Evolutionary conservation across 805 yeast species (phyloP), one percentile per base, ranked within the genome.

Genomic region (Saccharomycopsis selenospora): DNA sequence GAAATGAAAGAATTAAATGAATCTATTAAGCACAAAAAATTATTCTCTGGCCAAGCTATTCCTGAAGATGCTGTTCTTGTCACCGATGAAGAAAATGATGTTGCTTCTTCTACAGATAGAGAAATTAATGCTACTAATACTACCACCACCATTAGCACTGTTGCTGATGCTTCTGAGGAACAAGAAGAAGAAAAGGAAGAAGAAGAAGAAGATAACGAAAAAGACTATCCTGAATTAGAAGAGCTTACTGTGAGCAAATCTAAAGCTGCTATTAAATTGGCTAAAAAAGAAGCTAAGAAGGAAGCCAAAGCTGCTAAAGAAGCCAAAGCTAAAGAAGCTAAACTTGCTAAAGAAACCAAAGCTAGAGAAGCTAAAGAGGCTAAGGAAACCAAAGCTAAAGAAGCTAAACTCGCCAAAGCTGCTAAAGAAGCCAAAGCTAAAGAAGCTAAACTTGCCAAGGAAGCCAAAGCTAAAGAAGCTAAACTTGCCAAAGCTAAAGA

Each of bases 211-310:
- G 42, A 10, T n/a, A 24, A 18, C 7, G 26, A 17, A 10, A 24
- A 17, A 11, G 18, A 7, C 6, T 7, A 18, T 18, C 8, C 17
- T 40, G 23, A 17, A 11, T 5, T 6, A 40, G 18, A 40, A 40
- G 42, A 6, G 10, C 10, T 7, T 40, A n/a, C 33, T 28, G n/a
- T 28, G 10, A n/a, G 10, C n/a, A 45, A 45, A 28, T 18, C 23
- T 29, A 44, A 24, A 20, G 38, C 38, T 7, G 10, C n/a, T 5
- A 14, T 20, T 20, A 44, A 30, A 20, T 11, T 17, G 10, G 51
- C 46, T 4, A 52, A 49, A 18, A 46, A 23, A 22, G 43, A 42
- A 14, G 40, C 26, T 42, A 33, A 38, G 25, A 43, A 45, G 1
- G 48, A 42, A 13, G 51, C 27, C 14, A 41, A 29, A 6, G 46